Base-by-base conservation (phyloP, 306 rosid species). In the Lithocarpus polystachyus region DNA sequence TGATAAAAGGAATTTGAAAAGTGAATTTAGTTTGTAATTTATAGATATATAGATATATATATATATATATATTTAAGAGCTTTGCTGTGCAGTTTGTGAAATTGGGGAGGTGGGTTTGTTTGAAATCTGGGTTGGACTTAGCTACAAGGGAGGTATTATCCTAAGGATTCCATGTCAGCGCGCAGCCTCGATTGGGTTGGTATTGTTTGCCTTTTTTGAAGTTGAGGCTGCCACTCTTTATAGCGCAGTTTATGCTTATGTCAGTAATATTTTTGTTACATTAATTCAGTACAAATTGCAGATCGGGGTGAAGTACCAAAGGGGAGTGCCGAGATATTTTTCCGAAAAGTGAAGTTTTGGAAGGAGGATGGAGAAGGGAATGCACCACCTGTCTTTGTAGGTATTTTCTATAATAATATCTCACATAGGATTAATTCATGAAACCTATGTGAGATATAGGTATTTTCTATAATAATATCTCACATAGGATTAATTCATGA, bases 381-480 rank as follows among this genome's bases (percentile, higher is more conserved):
- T 74, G 96, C 99, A 31, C 94, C 97, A 31, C 99, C 98, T 86
- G 89, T 91, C 65, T 95, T 95, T 93, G 97, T 95, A 85, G 89
- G 97, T 92, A 86, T 86, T 86, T 77, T 83, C 59, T 73, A 78
- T 72, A 40, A 40, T 70, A 54, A 59, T 70, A 68, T 57, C 45
- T 79, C 68, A 33, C 70, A 33, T n/a, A n/a, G n/a, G n/a, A n/a
- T n/a, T n/a, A n/a, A n/a, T n/a, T n/a, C n/a, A n/a, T n/a, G n/a
- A n/a, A n/a, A n/a, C n/a, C n/a, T n/a, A n/a, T n/a, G n/a, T n/a
- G n/a, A n/a, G n/a, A n/a, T n/a, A n/a, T n/a, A n/a, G n/a, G n/a
- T n/a, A n/a, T n/a, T n/a, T n/a, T n/a, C n/a, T n/a, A n/a, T n/a
- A n/a, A n/a, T n/a, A n/a, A n/a, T n/a, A n/a, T n/a, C n/a, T n/a